Evolutionary conservation across 441 rosid species (phyloP), one percentile per base, ranked within the genome.

Genomic region (Erodium texanum): DNA sequence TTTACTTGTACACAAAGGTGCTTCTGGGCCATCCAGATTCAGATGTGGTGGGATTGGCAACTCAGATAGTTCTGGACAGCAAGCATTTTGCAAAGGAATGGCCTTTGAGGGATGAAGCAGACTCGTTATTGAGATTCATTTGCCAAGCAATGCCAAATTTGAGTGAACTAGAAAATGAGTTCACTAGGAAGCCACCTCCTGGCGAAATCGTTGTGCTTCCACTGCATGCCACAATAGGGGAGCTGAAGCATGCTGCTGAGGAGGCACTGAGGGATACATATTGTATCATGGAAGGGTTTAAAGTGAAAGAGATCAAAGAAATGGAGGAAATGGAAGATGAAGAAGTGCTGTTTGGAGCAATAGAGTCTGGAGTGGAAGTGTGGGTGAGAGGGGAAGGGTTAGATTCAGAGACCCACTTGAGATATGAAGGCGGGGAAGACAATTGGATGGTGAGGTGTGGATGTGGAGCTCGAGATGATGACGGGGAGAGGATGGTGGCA

Each of bases 401-500:
- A 34, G 87, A 84, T 48, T 32, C 70, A 62, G 74, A 74, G 29
- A 70, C 79, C 3, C 71, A 78, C 24, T 75, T 86, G 63, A 82
- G 78, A 74, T 82, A 69, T 38, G 87, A 93, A 80, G 86, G 90
- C 6, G 96, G 96, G 9, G 71, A 81, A 15, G 90, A 87, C 16
- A 86, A 81, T 19, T 91, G 97, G 98, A 79, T 81, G 75, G 92
- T 91, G 67, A 85, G 70, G 66, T 93, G 98, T 41, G 78, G 75
- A 58, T 90, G 97, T 56, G 96, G 89, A 16, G 92, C 95, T 8
- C 68, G 69, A 64, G 98, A 90, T 67, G 98, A 93, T 50, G 97
- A 93, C 68, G 97, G 97, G 20, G 97, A 93, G 79, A 78, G 96
- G 70, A 93, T 91, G 98, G 79, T 91, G 12, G 86, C 93, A 0